phyloP scores from a whole-genome alignment of 1,284 basidiomycete genomes.

The Prillingera fragicola region DNA sequence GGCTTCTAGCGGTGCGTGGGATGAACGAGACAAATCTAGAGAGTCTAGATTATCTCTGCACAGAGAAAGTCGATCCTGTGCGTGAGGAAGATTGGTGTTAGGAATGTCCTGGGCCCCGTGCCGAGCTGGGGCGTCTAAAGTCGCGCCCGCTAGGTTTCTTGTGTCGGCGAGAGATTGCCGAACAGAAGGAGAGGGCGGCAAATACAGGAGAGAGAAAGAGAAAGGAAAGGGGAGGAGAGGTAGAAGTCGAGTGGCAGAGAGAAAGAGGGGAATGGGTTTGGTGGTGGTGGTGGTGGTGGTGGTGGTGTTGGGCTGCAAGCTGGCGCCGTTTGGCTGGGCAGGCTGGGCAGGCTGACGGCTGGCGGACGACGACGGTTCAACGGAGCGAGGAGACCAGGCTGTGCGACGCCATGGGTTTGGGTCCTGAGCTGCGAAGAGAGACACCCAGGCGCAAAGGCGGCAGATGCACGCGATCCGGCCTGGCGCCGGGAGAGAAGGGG shows the following conservation, averaged over 20 bases:
- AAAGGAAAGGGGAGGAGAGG: background rate
- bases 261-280: background rate
- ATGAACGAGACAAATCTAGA: background rate
- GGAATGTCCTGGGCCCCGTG: too few species aligned
- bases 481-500: too few species aligned
- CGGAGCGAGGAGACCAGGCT: constrained; percentile 1
- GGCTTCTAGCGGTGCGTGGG: background rate
- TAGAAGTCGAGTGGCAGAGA: background rate
- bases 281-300: background rate
- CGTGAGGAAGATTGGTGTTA: too few species aligned
- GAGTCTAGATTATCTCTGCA: too few species aligned
- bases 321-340: too few species aligned
- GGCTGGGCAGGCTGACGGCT: background rate
- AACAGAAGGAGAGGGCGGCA: constrained; percentile 1
- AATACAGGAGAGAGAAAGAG: constrained; percentile 1
- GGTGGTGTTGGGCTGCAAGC: background rate
- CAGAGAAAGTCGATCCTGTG: too few species aligned
- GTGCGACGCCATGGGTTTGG: background rate
- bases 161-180: too few species aligned
- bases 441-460: too few species aligned
- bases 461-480: too few species aligned
- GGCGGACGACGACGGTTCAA: background rate
- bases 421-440: too few species aligned
- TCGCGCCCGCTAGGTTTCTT: too few species aligned
- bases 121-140: too few species aligned